A percentile compares a stretch with the other conserved stretches of the same genome.
Conservation (phyloP, 2,329 filamentous ascomycete species). For the Iodosphaeria phyllophila region DNA sequence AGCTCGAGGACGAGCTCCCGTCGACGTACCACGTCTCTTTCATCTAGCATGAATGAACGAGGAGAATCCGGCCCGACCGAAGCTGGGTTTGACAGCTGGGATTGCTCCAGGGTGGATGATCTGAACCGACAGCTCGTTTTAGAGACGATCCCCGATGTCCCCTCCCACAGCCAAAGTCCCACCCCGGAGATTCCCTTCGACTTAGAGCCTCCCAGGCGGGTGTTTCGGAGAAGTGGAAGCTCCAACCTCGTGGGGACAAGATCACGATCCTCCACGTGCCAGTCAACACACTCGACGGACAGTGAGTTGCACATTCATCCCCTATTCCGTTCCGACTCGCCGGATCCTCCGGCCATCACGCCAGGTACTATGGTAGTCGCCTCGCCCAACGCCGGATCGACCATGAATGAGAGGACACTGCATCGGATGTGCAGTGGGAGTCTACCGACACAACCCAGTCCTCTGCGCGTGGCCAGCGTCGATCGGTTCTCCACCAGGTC, state of each 20-base stretch:
- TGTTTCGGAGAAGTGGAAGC: constrained; percentile 27
- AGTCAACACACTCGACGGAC: constrained; percentile 17
- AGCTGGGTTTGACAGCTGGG: constrained; percentile 52
- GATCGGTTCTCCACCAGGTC: constrained; percentile 25
- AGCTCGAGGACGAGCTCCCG: constrained; percentile 18
- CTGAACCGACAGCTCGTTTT: constrained; percentile 43
- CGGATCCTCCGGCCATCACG: constrained; percentile 42
- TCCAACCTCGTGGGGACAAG: constrained; percentile 30
- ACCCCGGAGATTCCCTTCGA: constrained; percentile 44
- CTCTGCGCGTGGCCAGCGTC: constrained; percentile 29
- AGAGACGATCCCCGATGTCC: constrained; percentile 53
- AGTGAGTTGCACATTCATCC: constrained; percentile 60
- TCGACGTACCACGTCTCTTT: constrained; percentile 27
- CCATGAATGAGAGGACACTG: constrained; percentile 37
- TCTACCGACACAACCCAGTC: constrained; percentile 25
- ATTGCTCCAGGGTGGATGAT: constrained; percentile 48
- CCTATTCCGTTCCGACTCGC: constrained; percentile 56
- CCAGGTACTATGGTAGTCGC: constrained; percentile 55
- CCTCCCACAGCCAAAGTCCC: constrained; percentile 42
- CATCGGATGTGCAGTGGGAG: constrained; percentile 37
- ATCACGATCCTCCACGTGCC: constrained; percentile 14
- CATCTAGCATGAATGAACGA: constrained; percentile 23
- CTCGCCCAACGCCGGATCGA: constrained; percentile 46
- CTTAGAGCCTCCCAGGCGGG: constrained; percentile 26
- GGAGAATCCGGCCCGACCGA: too few relatives aligned